Base-by-base conservation (phyloP, 2,329 filamentous ascomycete genomes). In the Aspergillus fructus region DNA sequence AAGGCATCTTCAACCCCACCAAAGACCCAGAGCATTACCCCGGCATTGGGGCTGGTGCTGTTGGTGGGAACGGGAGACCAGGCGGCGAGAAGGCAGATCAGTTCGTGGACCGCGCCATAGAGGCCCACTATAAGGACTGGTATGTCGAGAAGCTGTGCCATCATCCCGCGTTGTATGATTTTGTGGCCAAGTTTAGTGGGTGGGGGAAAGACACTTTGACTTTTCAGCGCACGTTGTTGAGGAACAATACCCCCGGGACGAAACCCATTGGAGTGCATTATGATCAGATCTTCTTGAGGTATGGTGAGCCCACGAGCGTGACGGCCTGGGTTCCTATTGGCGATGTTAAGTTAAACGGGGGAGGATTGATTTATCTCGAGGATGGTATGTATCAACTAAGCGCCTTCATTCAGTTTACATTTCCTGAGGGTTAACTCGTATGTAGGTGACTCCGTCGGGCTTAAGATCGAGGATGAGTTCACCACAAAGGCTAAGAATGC, bases 201-300 rank as follows among this genome's bases (percentile, higher is more conserved):
- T 87, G 84, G 84, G 79, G 76, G 0, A 75, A 79, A 0, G 66
- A 78, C 42, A 82, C 80, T 0, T 66, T 83, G 3, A 71, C 64
- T 5, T 70, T 83, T 3, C 70, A 76, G 7, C 71, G 83, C 33
- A 83, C 81, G 1, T 66, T 85, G 11, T 66, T 86, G 52, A 71
- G 83, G 39, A 85, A 85, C 60, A 85, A 85, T 61, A 81, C 80
- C 0, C 83, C 83, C 0, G 77, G 78, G 0, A 83, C 81, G 49
- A 81, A 82, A 60, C 81, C 83, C 0, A 85, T 85, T 59, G 83
- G 83, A 0, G 83, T 86, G 3, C 83, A 86, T 59, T 85, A 85
- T 62, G 83, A 86, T 62, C 82, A 85, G 69, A 84, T 81, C 21
- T 85, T 85, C 62, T 67, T 85, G 48, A 68, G 82, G 1, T 67